Percentiles rank a stretch among this genome's conserved stretches.
phyloP scores from a whole-genome alignment of 2,329 filamentous ascomycete species.

The Penicillium sp. region DNA sequence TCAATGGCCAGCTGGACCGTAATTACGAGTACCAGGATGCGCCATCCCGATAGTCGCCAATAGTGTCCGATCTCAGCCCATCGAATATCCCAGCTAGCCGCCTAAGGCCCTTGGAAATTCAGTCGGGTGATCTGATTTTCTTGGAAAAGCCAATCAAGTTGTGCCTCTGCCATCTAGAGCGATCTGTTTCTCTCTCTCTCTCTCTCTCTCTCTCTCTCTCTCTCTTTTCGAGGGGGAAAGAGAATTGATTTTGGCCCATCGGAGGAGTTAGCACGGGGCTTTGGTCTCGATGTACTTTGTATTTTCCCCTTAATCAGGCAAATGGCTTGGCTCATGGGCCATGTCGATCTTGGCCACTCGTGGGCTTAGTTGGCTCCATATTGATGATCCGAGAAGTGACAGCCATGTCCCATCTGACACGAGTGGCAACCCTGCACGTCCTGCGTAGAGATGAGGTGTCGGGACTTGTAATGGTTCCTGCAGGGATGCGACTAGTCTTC shows the following conservation, averaged over 20 bases:
- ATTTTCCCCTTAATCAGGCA: not conserved
- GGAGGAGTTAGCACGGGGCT: not conserved
- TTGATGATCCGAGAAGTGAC: constrained; percentile 10
- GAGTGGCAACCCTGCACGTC: constrained; percentile 19
- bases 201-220: not conserved
- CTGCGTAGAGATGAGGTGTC: constrained; percentile 16
- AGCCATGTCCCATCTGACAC: constrained; percentile 9
- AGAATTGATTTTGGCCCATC: not conserved
- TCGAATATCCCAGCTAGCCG: constrained; percentile 29
- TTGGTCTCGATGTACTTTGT: not conserved
- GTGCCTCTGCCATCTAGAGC: not conserved
- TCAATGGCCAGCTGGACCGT: constrained; percentile 14
- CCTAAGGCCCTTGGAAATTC: constrained; percentile 26
- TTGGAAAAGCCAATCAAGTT: not conserved
- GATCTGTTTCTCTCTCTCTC: not conserved
- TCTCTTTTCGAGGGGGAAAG: not conserved
- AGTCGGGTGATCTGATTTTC: constrained; percentile 13
- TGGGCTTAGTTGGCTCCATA: constrained; percentile 1
- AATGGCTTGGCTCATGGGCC: not conserved
- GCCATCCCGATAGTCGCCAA: constrained; percentile 30
- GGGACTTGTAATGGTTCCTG: constrained; percentile 17
- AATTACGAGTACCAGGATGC: constrained; percentile 21
- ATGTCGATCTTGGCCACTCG: constrained; percentile 4
- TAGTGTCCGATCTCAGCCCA: constrained; percentile 25
- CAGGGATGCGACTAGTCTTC: constrained; percentile 19